Percentiles rank a stretch among this genome's conserved stretches.
phyloP scores from a whole-genome alignment of 1,139 yeast genomes.

The Pneumocystis oryctolagi region DNA sequence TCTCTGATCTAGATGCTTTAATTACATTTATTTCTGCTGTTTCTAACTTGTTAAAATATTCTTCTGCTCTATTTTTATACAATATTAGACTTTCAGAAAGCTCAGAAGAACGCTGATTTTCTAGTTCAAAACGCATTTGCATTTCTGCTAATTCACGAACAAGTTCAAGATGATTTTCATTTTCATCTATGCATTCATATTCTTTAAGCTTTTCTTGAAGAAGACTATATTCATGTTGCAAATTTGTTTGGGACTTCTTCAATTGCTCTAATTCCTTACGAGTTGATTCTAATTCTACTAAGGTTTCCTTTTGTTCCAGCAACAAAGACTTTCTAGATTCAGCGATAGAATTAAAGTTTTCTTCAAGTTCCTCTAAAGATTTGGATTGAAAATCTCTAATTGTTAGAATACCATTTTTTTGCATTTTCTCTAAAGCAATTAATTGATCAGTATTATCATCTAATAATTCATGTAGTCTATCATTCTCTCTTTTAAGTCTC shows the following conservation, averaged over 20 bases:
- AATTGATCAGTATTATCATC: slow-evolving; percentile 11
- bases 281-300: slow-evolving; percentile 6
- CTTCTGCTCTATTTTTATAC: slow-evolving; percentile 61
- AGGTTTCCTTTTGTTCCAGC: slow-evolving; percentile 5
- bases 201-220: slow-evolving; percentile 2
- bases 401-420: slow-evolving; percentile 5
- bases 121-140: slow-evolving; percentile 40
- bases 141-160: slow-evolving; percentile 11
- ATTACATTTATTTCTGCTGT: slow-evolving; percentile 62
- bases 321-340: slow-evolving; percentile 5
- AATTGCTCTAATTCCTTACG: slow-evolving; percentile 4
- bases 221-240: slow-evolving; percentile 2
- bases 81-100: slow-evolving; percentile 40
- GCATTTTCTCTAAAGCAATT: slow-evolving; percentile 8
- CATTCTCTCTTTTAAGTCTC: slow-evolving; percentile 10
- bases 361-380: slow-evolving; percentile 9
- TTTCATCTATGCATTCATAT: neutral
- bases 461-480: slow-evolving; percentile 10
- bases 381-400: slow-evolving; percentile 8
- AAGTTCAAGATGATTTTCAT: slow-evolving; percentile 2
- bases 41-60: slow-evolving; percentile 58
- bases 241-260: neutral
- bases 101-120: slow-evolving; percentile 38
- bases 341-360: slow-evolving; percentile 8
- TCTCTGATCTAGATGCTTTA: slow-evolving; percentile 48